Percentiles rank a stretch among this genome's conserved stretches.
phyloP scores from a whole-genome alignment of 1,284 basidiomycete species.

The Rugosomyces carneus region DNA sequence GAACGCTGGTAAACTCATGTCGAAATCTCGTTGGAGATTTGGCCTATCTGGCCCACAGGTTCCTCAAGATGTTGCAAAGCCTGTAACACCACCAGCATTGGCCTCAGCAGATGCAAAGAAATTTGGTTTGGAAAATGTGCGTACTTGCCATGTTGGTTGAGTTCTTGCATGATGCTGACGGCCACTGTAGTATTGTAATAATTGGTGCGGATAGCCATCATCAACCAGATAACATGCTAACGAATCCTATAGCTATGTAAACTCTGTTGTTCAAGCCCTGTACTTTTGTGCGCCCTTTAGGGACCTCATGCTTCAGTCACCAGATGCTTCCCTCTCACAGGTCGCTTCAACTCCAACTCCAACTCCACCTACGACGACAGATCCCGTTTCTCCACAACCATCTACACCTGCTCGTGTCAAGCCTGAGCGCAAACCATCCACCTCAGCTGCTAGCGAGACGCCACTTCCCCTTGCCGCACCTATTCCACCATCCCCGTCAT shows the following conservation, averaged over 20 bases:
- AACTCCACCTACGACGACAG: constrained; percentile 20
- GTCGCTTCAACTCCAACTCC: constrained; percentile 16
- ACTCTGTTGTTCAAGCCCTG: constrained; percentile 94
- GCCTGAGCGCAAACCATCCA: constrained; percentile 39
- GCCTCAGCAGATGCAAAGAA: constrained; percentile 67
- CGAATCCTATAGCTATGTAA: constrained; percentile 73
- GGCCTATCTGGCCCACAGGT: constrained; percentile 16
- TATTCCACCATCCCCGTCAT: constrained; percentile 62
- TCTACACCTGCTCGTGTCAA: constrained; percentile 33
- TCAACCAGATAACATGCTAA: constrained; percentile 5
- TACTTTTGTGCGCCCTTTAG: constrained; percentile 59
- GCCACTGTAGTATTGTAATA: constrained; percentile 12
- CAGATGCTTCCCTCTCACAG: constrained; percentile 24
- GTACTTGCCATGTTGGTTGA: constrained; percentile 26
- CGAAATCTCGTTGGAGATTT: constrained; percentile 38
- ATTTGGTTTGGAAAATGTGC: constrained; percentile 91
- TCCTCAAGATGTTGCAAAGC: constrained; percentile 24
- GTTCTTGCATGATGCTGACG: constrained; percentile 5
- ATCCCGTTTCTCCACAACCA: constrained; percentile 21
- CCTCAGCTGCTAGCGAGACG: constrained; percentile 23
- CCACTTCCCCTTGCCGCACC: constrained; percentile 20
- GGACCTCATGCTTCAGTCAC: constrained; percentile 40
- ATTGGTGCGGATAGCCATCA: not conserved
- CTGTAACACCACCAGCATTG: constrained; percentile 28
- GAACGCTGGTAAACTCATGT: constrained; percentile 26